phyloP scores from a whole-genome alignment of 495 filamentous ascomycete genomes.

The Penicillium bovifimosum region DNA sequence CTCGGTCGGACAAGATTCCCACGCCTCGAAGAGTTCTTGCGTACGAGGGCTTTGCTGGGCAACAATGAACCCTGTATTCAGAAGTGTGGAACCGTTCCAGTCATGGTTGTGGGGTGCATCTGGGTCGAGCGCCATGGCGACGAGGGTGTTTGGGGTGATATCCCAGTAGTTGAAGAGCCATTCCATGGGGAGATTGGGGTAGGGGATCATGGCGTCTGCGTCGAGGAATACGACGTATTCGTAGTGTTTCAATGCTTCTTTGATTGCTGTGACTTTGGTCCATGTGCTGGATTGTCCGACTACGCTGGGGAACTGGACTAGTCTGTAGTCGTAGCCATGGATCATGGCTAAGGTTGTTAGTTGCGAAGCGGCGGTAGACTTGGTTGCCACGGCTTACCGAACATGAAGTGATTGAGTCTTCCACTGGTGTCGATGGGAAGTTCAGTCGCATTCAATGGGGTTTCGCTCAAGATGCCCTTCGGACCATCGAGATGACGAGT shows the following conservation, averaged over 20 bases:
- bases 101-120: constrained; percentile 25
- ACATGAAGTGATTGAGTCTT: constrained; percentile 39
- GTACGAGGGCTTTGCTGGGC: constrained; percentile 32
- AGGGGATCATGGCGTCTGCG: constrained; percentile 43
- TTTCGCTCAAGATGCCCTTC: constrained; percentile 24
- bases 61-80: constrained; percentile 41
- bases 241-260: constrained; percentile 39
- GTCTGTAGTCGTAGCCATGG: constrained; percentile 51
- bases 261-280: constrained; percentile 45
- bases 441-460: constrained; percentile 14
- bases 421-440: constrained; percentile 21
- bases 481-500: constrained; percentile 26
- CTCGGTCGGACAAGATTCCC: constrained; percentile 32
- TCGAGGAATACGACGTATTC: constrained; percentile 48
- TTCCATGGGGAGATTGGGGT: constrained; percentile 46
- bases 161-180: constrained; percentile 53
- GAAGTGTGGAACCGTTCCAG: constrained; percentile 20
- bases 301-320: constrained; percentile 27
- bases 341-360: constrained; percentile 31
- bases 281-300: constrained; percentile 36
- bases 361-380: neutral
- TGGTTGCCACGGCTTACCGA: constrained; percentile 12
- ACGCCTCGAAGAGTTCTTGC: constrained; percentile 31
- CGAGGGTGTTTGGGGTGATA: constrained; percentile 33
- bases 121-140: constrained; percentile 43